phyloP scores from a whole-genome alignment of 345 rosid species.

The Capsella bursapastoris region DNA sequence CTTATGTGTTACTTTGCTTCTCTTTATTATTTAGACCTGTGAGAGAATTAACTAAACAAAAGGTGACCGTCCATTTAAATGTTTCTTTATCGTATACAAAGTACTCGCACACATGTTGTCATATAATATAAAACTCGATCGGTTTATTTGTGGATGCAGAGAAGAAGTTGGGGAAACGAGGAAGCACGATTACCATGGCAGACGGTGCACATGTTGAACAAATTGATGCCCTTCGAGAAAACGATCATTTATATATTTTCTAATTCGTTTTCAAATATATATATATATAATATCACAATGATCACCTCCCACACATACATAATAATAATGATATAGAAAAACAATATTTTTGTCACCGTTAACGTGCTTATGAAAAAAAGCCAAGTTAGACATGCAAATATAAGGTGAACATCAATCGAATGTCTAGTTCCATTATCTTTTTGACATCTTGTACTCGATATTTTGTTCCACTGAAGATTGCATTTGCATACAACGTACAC shows the following conservation, averaged over 20 bases:
- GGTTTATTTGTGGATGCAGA: conserved; percentile 52
- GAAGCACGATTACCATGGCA: conserved; percentile 69
- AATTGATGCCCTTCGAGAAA: conserved; percentile 69
- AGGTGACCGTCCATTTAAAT: background rate
- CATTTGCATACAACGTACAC: background rate
- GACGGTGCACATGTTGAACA: conserved; percentile 88
- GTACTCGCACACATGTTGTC: background rate
- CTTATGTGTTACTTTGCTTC: background rate
- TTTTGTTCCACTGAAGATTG: background rate
- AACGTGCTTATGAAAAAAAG: background rate
- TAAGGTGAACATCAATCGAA: background rate
- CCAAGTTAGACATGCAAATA: background rate
- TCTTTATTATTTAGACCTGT: background rate
- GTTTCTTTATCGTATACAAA: background rate
- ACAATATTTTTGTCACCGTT: conserved; percentile 12
- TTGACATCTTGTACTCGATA: background rate
- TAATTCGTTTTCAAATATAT: conserved; percentile 19
- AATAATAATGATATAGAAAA: background rate
- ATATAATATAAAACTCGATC: too few relatives aligned
- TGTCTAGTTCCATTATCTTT: background rate
- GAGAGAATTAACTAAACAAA: background rate
- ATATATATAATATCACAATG: conserved; percentile 1
- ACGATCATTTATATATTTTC: conserved; percentile 75
- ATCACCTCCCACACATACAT: background rate
- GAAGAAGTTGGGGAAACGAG: conserved; percentile 72